Evolutionary conservation across 345 rosid genomes (phyloP).

Genomic region (Clausena lansium): DNA sequence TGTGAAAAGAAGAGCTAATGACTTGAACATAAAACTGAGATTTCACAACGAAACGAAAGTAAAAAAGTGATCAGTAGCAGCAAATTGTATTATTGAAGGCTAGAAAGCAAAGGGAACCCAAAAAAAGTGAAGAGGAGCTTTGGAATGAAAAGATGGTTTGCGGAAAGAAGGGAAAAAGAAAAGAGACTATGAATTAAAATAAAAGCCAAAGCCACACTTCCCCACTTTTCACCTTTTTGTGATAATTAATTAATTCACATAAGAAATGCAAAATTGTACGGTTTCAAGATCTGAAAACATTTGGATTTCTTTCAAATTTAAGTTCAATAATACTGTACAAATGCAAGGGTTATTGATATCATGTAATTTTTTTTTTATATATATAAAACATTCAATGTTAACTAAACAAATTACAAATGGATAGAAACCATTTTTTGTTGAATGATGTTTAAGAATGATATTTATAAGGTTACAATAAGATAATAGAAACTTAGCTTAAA

Average conservation of each 20-base stretch:
- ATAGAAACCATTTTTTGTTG: too few species aligned
- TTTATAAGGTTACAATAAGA: too few species aligned
- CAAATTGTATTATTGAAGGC: background rate
- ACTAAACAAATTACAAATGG: too few species aligned
- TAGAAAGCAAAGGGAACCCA: background rate
- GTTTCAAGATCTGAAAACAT: too few species aligned
- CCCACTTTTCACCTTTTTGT: background rate
- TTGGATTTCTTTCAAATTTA: too few species aligned
- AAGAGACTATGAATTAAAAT: too few species aligned
- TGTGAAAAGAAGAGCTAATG: background rate
- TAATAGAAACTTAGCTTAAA: too few species aligned
- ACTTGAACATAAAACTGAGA: background rate
- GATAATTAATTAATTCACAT: background rate
- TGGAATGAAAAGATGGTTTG: background rate
- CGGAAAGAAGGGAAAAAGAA: background rate
- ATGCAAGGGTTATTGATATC: background rate
- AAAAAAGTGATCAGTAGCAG: background rate
- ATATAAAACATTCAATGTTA: too few species aligned
- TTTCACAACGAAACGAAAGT: too few species aligned
- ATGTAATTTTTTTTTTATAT: too few species aligned
- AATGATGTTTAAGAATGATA: too few species aligned
- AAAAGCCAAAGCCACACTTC: background rate
- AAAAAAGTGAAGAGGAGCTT: background rate
- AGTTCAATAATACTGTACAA: too few species aligned
- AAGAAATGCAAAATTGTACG: background rate